phyloP scores from a whole-genome alignment of 108 stramenopile species.

The Skeletonema potamos region DNA sequence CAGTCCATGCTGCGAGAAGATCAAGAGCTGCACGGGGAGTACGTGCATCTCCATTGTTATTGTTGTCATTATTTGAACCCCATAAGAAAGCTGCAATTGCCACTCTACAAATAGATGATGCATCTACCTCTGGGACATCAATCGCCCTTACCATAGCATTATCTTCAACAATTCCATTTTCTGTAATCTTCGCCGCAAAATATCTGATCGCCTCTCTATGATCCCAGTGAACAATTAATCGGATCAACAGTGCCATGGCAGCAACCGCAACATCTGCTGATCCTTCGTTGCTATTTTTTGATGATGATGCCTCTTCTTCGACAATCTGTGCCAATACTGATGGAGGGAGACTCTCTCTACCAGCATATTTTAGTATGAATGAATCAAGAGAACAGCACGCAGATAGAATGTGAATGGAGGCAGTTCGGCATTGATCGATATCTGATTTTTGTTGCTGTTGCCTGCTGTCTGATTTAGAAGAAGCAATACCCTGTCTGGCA shows the following conservation, averaged over 20 bases:
- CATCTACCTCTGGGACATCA: slow-evolving; percentile 38
- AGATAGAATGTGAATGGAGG: slow-evolving; percentile 41
- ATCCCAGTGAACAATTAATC: slow-evolving; percentile 74
- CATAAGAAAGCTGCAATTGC: slow-evolving; percentile 46
- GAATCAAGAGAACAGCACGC: slow-evolving; percentile 42
- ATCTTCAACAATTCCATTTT: slow-evolving; percentile 39
- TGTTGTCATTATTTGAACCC: neutral
- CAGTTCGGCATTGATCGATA: slow-evolving; percentile 25
- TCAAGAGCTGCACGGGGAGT: slow-evolving; percentile 74
- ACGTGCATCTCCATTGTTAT: slow-evolving; percentile 1
- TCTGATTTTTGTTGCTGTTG: neutral
- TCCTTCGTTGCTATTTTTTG: slow-evolving; percentile 16
- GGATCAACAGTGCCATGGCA: slow-evolving; percentile 60
- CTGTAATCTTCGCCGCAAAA: slow-evolving; percentile 35
- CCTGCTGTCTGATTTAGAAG: neutral
- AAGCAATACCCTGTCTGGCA: slow-evolving; percentile 24
- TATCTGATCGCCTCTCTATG: slow-evolving; percentile 39
- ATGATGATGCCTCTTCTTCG: slow-evolving; percentile 47
- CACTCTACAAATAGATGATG: slow-evolving; percentile 40
- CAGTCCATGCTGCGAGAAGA: slow-evolving; percentile 73
- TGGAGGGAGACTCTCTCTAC: slow-evolving; percentile 21
- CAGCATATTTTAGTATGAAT: slow-evolving; percentile 34
- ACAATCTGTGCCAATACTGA: slow-evolving; percentile 27
- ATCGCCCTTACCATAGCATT: neutral
- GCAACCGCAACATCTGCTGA: slow-evolving; percentile 50